A percentile compares a stretch with the other conserved stretches of the same genome.
These are phyloP conservation scores for Neolentinus lepideus DNA, from an alignment of 1,284 basidiomycete genomes.

Conservation along the genomic window DNA sequence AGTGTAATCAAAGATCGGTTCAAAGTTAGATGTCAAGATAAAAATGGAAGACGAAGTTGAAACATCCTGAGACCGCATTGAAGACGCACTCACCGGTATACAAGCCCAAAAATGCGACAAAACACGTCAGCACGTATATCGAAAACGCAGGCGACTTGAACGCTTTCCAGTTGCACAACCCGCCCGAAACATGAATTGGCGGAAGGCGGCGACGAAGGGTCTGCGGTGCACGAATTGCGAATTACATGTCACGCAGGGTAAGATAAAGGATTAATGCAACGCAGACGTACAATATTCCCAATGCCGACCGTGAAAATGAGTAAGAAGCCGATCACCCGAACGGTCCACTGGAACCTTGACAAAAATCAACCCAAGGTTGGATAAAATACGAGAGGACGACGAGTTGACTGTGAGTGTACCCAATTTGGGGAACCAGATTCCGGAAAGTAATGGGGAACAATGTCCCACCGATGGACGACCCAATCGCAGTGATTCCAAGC, in stretches of 20 bases:
- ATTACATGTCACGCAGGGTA: neutral
- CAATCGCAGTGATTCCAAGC: conserved; percentile 32
- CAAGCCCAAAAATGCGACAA: conserved; percentile 48
- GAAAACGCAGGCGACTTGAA: conserved; percentile 41
- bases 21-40: no score
- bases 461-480: conserved; percentile 36
- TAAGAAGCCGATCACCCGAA: conserved; percentile 52
- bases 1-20: conserved; percentile 2
- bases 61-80: neutral
- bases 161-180: conserved; percentile 39
- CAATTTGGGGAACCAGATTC: conserved; percentile 29
- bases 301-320: conserved; percentile 33
- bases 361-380: neutral
- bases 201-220: conserved; percentile 43
- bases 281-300: conserved; percentile 34
- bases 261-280: neutral
- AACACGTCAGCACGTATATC: conserved; percentile 34
- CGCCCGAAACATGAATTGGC: conserved; percentile 37
- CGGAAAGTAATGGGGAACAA: conserved; percentile 34
- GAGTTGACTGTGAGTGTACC: conserved; percentile 15
- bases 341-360: conserved; percentile 53
- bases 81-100: conserved; percentile 41
- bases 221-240: conserved; percentile 15
- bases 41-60: no score
- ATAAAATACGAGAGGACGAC: neutral